Evolutionary conservation across 139 green algal genomes (phyloP), one percentile per base, ranked within the genome.

Genomic region (Chlorokybus atmophyticus): DNA sequence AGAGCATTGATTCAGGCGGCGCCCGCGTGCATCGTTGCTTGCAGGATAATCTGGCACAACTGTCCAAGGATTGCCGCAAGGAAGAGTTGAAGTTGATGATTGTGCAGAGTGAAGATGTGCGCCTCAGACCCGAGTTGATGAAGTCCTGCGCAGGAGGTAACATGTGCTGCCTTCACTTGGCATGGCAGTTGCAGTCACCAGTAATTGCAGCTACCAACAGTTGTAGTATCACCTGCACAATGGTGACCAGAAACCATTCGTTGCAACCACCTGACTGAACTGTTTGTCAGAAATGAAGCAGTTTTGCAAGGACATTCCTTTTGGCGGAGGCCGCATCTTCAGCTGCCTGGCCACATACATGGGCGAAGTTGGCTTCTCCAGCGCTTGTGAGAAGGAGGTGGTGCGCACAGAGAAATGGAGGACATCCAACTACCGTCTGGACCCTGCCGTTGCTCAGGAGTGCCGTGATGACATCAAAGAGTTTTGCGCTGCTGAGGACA

Each of bases 21-120:
- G 79, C 79, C 8, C 68, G 73, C 23, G 68, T 88, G 52, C 82
- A 91, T 49, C 60, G 74, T 29, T 94, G 86, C 78, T 70, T 94
- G 59, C 78, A 77, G 3, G 39, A 67, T 17, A 64, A 90, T 65
- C 60, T 67, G 29, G 63, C 76, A 3, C 35, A 83, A 57, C 72
- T 94, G 29, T 75, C 28, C 14, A 53, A 74, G 1, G 29, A 58
- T 3, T 94, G 85, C 59, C 59, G 67, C 4, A 64, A 61, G 21
- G 82, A 93, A 63, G 83, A 94, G 78, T 59, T 81, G 63, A 76
- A 81, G 55, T 50, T 85, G 21, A 70, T 55, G 51, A 77, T 86
- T 40, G 73, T 82, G 19, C 70, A 88, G 53, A 71, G 76, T 48
- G 4, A 66, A 10, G 44, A 66, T 28, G 52, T 66, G 32, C 48